phyloP scores from a whole-genome alignment of 2,329 filamentous ascomycete genomes.

The Neonectria magnoliae region DNA sequence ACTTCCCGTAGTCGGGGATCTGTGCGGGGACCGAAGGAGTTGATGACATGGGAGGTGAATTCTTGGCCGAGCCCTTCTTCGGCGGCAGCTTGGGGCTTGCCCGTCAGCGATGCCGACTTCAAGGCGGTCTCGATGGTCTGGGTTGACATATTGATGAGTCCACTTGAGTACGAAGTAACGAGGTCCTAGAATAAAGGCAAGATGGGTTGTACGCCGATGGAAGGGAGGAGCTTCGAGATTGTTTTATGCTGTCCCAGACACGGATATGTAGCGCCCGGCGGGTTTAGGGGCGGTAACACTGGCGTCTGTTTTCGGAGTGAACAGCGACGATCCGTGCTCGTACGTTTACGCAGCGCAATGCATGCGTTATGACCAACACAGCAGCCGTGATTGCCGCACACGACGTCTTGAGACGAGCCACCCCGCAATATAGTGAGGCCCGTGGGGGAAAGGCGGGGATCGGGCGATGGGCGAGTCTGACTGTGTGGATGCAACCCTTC shows the following conservation, averaged over 20 bases:
- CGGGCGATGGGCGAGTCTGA: neutral
- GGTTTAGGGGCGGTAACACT: conserved; percentile 7
- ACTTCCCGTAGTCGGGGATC: conserved; percentile 74
- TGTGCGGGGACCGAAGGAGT: conserved; percentile 78
- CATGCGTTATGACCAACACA: conserved; percentile 15
- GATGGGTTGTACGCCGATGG: neutral
- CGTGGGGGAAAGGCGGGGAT: conserved; percentile 20
- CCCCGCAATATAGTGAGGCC: conserved; percentile 19
- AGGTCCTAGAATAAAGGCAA: too few species aligned
- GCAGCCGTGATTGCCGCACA: neutral
- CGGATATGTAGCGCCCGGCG: conserved; percentile 16
- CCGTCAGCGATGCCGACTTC: conserved; percentile 54
- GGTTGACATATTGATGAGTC: conserved; percentile 1
- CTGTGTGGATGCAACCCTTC: neutral
- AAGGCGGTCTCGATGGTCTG: conserved; percentile 43
- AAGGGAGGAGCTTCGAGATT: conserved; percentile 4
- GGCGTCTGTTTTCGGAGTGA: neutral
- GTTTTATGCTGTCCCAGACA: conserved; percentile 8
- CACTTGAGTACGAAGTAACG: too few species aligned
- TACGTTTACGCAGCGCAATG: neutral
- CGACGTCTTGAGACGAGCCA: neutral
- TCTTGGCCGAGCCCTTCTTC: conserved; percentile 48
- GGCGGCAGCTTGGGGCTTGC: conserved; percentile 54
- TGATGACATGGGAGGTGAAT: conserved; percentile 80
- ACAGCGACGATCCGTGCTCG: conserved; percentile 15